Percentiles rank a stretch among this genome's conserved stretches.
Evolutionary conservation across 2,329 filamentous ascomycete species (phyloP).

Genomic region (Chaetomiaceae sp.): DNA sequence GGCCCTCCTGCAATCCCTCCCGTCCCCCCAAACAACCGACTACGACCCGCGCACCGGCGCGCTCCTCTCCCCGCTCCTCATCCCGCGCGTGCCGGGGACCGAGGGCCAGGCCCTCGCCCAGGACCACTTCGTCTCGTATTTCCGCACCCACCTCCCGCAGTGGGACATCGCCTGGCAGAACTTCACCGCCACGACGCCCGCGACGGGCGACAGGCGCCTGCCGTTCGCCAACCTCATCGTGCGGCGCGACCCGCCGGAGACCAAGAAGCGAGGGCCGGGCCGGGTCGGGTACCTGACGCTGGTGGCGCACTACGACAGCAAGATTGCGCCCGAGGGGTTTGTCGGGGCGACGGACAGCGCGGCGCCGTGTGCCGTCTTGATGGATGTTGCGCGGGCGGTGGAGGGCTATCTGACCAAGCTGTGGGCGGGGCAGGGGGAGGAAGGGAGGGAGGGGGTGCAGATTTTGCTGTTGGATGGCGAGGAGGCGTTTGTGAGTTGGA

Average conservation of each 20-base stretch:
- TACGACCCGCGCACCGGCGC: slow-evolving; percentile 70
- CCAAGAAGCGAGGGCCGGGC: slow-evolving; percentile 46
- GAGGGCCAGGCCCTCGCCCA: slow-evolving; percentile 68
- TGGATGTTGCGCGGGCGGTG: slow-evolving; percentile 69
- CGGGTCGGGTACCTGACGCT: slow-evolving; percentile 70
- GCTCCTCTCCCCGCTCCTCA: slow-evolving; percentile 80
- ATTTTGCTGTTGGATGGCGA: slow-evolving; percentile 78
- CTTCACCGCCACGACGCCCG: slow-evolving; percentile 76
- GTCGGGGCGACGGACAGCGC: slow-evolving; percentile 83
- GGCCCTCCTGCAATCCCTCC: slow-evolving; percentile 45
- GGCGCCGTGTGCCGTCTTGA: slow-evolving; percentile 76
- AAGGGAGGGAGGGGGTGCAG: slow-evolving; percentile 63
- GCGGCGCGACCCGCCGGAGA: slow-evolving; percentile 74
- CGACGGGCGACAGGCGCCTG: slow-evolving; percentile 57
- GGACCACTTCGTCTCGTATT: slow-evolving; percentile 80
- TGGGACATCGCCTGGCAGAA: slow-evolving; percentile 87
- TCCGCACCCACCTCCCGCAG: slow-evolving; percentile 67
- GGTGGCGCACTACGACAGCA: slow-evolving; percentile 82
- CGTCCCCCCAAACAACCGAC: slow-evolving; percentile 56
- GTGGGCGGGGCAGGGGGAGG: slow-evolving; percentile 54
- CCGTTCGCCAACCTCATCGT: slow-evolving; percentile 77
- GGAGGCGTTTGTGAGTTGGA: slow-evolving; percentile 73
- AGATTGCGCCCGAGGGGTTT: slow-evolving; percentile 66
- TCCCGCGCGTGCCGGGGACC: slow-evolving; percentile 84
- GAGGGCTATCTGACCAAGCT: slow-evolving; percentile 69